A percentile compares a stretch with the other conserved stretches of the same genome.
These are phyloP conservation scores for Claviceps sp. DNA, from an alignment of 2,329 filamentous ascomycete genomes.

Conservation along the genomic window DNA sequence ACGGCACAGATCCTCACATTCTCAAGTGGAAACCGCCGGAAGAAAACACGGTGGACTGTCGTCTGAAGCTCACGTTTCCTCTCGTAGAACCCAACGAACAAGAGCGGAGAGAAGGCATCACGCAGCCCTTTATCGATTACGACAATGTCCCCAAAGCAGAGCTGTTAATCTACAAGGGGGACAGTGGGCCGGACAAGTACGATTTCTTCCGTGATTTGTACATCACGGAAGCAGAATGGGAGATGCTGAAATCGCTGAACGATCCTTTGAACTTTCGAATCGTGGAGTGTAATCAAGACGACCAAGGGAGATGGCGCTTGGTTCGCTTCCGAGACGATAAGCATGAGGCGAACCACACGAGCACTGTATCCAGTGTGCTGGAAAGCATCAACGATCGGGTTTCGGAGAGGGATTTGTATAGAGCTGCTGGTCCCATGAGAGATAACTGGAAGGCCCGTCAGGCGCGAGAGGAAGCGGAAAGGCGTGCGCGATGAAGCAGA, in stretches of 20 bases:
- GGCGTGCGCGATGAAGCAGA: conserved; percentile 6
- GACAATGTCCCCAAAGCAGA: conserved; percentile 63
- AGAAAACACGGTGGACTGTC: conserved; percentile 93
- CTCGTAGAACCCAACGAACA: conserved; percentile 51
- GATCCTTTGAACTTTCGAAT: conserved; percentile 76
- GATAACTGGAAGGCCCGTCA: conserved; percentile 63
- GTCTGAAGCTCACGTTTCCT: conserved; percentile 65
- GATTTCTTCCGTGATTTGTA: conserved; percentile 52
- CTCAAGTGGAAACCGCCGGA: conserved; percentile 95
- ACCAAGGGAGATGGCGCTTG: conserved; percentile 65
- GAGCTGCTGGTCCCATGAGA: conserved; percentile 55
- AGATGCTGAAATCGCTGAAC: conserved; percentile 56
- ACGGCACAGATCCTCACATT: conserved; percentile 85
- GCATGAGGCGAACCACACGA: conserved; percentile 75
- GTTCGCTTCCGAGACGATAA: conserved; percentile 91
- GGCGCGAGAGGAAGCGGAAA: conserved; percentile 17
- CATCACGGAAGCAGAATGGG: conserved; percentile 70
- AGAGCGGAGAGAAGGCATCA: conserved; percentile 53
- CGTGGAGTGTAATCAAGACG: conserved; percentile 79
- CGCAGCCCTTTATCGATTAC: conserved; percentile 59
- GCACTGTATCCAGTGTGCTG: conserved; percentile 71
- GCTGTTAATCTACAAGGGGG: conserved; percentile 56
- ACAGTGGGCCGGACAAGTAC: conserved; percentile 39
- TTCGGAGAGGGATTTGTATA: conserved; percentile 66
- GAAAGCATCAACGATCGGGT: conserved; percentile 82